A percentile compares a stretch with the other conserved stretches of the same genome.
Conservation (phyloP, 306 rosid genomes). For the Prunus fruticosa region DNA sequence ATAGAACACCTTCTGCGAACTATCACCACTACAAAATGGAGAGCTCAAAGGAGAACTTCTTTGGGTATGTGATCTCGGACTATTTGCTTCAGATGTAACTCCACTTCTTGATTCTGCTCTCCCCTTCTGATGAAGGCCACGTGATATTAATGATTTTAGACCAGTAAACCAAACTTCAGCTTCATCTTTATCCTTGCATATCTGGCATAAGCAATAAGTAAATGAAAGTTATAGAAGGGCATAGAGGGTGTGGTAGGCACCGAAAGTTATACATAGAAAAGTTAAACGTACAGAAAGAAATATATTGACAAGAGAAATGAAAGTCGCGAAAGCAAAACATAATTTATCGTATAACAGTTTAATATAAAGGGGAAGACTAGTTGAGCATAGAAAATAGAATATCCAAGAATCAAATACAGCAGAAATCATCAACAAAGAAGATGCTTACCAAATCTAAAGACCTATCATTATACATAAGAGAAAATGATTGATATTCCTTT, state of each 20-base stretch:
- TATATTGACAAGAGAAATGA: neutral
- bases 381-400: neutral
- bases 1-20: slow-evolving; percentile 63
- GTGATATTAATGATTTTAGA: slow-evolving; percentile 76
- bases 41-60: slow-evolving; percentile 78
- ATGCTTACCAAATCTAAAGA: slow-evolving; percentile 66
- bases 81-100: slow-evolving; percentile 74
- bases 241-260: neutral
- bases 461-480: slow-evolving; percentile 71
- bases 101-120: slow-evolving; percentile 75
- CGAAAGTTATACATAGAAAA: neutral
- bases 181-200: slow-evolving; percentile 97
- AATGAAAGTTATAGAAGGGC: neutral
- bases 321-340: neutral
- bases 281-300: neutral
- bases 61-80: slow-evolving; percentile 76
- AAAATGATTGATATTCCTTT: slow-evolving; percentile 85
- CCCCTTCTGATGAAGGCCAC: slow-evolving; percentile 63
- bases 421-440: slow-evolving; percentile 13
- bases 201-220: slow-evolving; percentile 44
- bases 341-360: neutral
- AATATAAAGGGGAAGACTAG: neutral
- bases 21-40: slow-evolving; percentile 73
- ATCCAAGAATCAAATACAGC: neutral
- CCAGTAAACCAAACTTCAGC: slow-evolving; percentile 97